Conservation (phyloP, 106 monocot species). For the Allium fistulosum region DNA sequence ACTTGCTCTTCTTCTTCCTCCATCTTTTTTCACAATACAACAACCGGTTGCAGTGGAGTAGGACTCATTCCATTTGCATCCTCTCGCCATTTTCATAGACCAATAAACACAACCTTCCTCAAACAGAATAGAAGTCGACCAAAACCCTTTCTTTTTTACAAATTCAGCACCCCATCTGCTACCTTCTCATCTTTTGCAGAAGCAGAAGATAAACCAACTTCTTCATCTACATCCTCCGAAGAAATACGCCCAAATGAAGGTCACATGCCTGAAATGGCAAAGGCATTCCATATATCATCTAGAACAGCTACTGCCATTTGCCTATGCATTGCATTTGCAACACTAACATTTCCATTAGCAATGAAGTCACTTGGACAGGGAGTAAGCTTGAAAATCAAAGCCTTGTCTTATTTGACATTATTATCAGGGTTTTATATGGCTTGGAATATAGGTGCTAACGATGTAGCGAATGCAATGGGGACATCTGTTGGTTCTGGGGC, state of each 20-base stretch:
- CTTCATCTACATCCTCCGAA: slow-evolving; percentile 3
- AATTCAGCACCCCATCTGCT: slow-evolving; percentile 12
- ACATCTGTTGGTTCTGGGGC: slow-evolving; percentile 98
- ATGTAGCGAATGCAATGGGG: slow-evolving; percentile 99
- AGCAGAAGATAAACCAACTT: slow-evolving; percentile 14
- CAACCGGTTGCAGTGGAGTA: slow-evolving; percentile 1
- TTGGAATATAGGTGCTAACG: slow-evolving; percentile 98
- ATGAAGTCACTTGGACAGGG: slow-evolving; percentile 47
- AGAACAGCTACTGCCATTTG: slow-evolving; percentile 53
- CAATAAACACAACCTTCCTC: neutral
- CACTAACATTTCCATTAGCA: slow-evolving; percentile 52
- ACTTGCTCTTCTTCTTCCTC: slow-evolving; percentile 27
- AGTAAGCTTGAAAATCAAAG: slow-evolving; percentile 40
- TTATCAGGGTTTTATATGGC: slow-evolving; percentile 96
- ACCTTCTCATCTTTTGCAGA: slow-evolving; percentile 48
- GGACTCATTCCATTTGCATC: neutral
- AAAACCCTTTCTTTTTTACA: neutral
- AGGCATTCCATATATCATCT: slow-evolving; percentile 74
- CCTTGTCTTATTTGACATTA: slow-evolving; percentile 60
- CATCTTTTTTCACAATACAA: slow-evolving; percentile 20
- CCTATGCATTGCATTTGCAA: slow-evolving; percentile 61
- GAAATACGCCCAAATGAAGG: neutral
- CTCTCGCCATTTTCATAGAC: neutral
- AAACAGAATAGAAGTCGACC: neutral
- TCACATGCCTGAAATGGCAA: slow-evolving; percentile 52